A percentile compares a stretch with the other conserved stretches of the same genome.
phyloP scores from a whole-genome alignment of 345 rosid species.

The Cardamine resedifolia region DNA sequence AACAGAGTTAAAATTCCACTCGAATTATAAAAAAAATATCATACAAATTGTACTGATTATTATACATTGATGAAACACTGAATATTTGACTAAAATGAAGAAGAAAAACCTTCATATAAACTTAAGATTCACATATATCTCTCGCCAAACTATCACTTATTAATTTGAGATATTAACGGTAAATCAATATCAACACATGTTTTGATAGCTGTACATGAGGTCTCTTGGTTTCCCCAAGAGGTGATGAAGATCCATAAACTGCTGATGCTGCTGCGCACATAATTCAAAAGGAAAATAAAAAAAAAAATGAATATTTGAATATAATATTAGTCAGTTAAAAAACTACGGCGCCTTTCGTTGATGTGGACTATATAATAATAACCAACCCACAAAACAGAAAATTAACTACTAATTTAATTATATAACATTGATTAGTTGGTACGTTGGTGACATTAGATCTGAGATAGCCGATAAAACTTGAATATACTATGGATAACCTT shows the following conservation, averaged over 20 bases:
- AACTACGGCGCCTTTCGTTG: not conserved
- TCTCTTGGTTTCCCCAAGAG: slow-evolving; percentile 26
- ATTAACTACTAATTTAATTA: not conserved
- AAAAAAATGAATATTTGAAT: not conserved
- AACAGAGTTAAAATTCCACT: not conserved
- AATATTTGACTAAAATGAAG: not conserved
- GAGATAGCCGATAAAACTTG: not conserved
- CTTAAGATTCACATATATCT: slow-evolving; percentile 1
- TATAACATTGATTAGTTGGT: not conserved
- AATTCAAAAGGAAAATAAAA: not conserved
- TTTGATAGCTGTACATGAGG: slow-evolving; percentile 29
- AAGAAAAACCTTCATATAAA: slow-evolving; percentile 7
- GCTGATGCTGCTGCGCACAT: slow-evolving; percentile 30
- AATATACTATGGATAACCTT: not conserved
- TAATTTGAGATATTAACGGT: not conserved
- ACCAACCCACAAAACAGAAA: slow-evolving; percentile 8
- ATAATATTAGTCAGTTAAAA: not conserved
- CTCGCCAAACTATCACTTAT: not conserved
- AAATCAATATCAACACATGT: slow-evolving; percentile 7
- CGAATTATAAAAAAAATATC: not conserved
- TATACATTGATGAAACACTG: slow-evolving; percentile 1
- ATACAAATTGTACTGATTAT: not conserved
- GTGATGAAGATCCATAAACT: slow-evolving; percentile 25
- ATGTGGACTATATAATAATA: not conserved
- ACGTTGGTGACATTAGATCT: slow-evolving; percentile 1